phyloP scores from a whole-genome alignment of 148 eudicot genomes.

The Spergularia marina region DNA sequence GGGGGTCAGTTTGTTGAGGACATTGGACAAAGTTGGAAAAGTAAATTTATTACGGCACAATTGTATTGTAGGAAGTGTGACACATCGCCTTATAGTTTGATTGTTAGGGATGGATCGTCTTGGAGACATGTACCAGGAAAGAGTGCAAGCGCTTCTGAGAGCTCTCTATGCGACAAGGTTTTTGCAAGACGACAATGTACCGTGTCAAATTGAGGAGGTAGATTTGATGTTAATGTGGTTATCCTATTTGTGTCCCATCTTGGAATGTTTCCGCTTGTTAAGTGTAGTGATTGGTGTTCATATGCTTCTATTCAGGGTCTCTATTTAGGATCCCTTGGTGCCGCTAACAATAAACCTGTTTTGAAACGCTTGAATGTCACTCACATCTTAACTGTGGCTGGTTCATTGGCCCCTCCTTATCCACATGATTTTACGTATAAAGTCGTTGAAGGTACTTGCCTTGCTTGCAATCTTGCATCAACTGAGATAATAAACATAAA shows the following conservation, averaged over 20 bases:
- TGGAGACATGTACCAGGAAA: conserved; percentile 34
- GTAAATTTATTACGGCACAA: neutral
- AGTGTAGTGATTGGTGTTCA: neutral
- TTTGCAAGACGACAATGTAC: conserved; percentile 51
- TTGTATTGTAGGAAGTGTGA: neutral
- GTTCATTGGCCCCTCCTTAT: conserved; percentile 44
- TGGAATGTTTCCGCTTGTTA: neutral
- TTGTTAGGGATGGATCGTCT: conserved; percentile 35
- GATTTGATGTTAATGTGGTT: neutral
- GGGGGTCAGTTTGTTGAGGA: neutral
- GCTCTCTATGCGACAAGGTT: conserved; percentile 41
- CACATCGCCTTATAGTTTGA: neutral
- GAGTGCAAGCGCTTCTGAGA: conserved; percentile 42
- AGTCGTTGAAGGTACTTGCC: conserved; percentile 48
- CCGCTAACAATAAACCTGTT: conserved; percentile 59
- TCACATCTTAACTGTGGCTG: conserved; percentile 74
- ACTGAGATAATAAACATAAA: neutral
- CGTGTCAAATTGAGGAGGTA: conserved; percentile 87
- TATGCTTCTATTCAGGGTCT: conserved; percentile 53
- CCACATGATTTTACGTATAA: conserved; percentile 67
- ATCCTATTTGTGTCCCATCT: neutral
- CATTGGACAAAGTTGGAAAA: neutral
- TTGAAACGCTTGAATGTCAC: conserved; percentile 74
- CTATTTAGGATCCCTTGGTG: conserved; percentile 75
- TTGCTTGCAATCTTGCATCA: neutral